Evolutionary conservation across 352 stramenopile genomes (phyloP).

Genomic region (Globisporangium solare): DNA sequence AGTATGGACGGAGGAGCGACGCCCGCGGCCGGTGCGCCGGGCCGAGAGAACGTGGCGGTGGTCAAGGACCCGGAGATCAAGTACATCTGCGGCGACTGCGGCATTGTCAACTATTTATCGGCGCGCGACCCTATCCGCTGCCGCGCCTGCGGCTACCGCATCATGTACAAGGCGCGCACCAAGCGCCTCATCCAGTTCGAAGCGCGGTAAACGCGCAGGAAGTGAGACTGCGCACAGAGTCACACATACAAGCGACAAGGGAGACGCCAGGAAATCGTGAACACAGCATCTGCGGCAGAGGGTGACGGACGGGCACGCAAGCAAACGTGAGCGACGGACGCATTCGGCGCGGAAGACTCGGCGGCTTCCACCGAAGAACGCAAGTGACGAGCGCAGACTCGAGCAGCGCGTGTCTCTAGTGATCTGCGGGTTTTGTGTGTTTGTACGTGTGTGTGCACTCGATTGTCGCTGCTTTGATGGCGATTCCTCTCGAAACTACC

Average conservation of each 20-base stretch:
- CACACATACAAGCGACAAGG: conserved; percentile 3
- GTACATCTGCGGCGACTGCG: conserved; percentile 97
- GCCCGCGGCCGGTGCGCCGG: conserved; percentile 49
- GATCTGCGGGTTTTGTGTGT: neutral
- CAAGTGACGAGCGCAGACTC: too few relatives aligned
- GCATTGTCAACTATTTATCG: conserved; percentile 94
- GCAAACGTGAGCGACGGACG: too few relatives aligned
- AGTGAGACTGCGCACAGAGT: too few relatives aligned
- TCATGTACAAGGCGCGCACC: conserved; percentile 97
- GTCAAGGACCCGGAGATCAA: conserved; percentile 91
- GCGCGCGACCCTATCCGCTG: conserved; percentile 94
- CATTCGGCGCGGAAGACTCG: too few relatives aligned
- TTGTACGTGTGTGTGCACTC: neutral
- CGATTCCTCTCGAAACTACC: too few relatives aligned
- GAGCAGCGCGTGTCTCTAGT: too few relatives aligned
- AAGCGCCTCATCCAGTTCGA: conserved; percentile 94
- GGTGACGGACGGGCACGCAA: too few relatives aligned
- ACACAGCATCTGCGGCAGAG: neutral
- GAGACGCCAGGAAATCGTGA: neutral
- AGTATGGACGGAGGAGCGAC: conserved; percentile 79
- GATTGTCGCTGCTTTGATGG: neutral
- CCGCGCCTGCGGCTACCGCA: conserved; percentile 95
- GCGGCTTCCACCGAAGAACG: too few relatives aligned
- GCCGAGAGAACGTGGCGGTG: conserved; percentile 44
- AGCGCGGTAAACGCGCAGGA: conserved; percentile 55